Evolutionary conservation across 352 stramenopile species (phyloP).

Genomic region (Detonula confervacea): DNA sequence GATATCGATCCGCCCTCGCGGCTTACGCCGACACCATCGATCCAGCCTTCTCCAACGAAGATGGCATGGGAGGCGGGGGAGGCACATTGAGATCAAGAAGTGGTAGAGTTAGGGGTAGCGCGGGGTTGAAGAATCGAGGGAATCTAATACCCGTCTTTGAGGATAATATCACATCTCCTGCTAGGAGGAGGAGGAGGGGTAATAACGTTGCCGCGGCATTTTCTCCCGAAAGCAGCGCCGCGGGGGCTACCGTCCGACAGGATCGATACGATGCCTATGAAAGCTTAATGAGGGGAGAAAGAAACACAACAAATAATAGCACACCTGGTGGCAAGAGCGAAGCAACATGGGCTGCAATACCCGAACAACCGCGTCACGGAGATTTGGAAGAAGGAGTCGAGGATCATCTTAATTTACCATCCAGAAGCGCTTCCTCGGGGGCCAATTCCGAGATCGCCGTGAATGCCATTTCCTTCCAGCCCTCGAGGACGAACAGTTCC

Average conservation of each 20-base stretch:
- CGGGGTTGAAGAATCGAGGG: constrained; percentile 11
- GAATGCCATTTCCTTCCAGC: neutral
- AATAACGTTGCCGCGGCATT: neutral
- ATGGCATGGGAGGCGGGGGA: constrained; percentile 21
- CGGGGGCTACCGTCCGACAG: neutral
- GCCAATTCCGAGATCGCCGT: too few relatives aligned
- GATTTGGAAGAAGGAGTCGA: neutral
- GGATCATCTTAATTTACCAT: too few relatives aligned
- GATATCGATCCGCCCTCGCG: constrained; percentile 44
- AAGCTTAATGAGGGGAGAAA: neutral
- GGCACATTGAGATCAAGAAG: constrained; percentile 21
- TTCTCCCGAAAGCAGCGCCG: neutral
- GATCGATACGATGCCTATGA: constrained; percentile 15
- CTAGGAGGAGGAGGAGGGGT: constrained; percentile 1
- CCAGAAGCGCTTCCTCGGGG: too few relatives aligned
- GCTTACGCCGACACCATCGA: constrained; percentile 41
- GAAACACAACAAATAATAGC: neutral
- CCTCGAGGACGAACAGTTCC: neutral
- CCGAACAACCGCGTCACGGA: neutral
- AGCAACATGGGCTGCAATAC: neutral
- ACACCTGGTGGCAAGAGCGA: neutral
- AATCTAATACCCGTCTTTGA: constrained; percentile 31
- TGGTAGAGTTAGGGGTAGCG: constrained; percentile 4
- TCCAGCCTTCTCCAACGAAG: constrained; percentile 30
- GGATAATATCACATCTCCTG: neutral